phyloP scores from a whole-genome alignment of 2,329 filamentous ascomycete species.

The Botrytis paeoniae region DNA sequence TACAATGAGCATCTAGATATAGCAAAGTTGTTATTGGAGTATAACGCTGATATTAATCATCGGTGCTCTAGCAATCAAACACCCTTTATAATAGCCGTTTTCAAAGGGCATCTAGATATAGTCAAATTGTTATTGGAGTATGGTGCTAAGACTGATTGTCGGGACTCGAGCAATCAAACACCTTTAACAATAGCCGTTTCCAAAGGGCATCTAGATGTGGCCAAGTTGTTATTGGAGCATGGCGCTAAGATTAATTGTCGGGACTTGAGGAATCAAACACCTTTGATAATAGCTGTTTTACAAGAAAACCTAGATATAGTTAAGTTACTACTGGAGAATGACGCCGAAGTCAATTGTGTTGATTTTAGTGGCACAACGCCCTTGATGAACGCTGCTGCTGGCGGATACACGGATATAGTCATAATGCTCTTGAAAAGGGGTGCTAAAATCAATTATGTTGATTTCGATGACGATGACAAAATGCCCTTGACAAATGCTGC shows the following conservation, averaged over 20 bases:
- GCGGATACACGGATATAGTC: accelerated
- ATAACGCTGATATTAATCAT: neutral
- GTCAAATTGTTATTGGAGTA: constrained; percentile 19
- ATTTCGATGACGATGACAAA: too few species aligned
- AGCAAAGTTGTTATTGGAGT: constrained; percentile 22
- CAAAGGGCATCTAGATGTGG: neutral
- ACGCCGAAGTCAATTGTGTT: neutral
- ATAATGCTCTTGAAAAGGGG: too few species aligned
- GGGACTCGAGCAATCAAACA: neutral
- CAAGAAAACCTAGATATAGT: too few species aligned
- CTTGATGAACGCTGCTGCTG: neutral
- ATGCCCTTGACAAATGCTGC: too few species aligned
- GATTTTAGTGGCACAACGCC: constrained; percentile 23
- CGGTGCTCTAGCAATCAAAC: neutral
- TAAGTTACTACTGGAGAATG: neutral
- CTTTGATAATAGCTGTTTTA: too few species aligned
- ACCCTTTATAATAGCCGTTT: neutral
- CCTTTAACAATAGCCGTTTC: neutral
- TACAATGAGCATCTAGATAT: too few species aligned
- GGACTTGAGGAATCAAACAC: neutral
- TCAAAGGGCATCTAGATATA: too few species aligned
- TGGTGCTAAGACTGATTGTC: neutral
- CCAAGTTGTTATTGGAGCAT: constrained; percentile 22
- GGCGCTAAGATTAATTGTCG: neutral
- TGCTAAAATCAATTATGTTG: too few species aligned